Percentiles rank a stretch among this genome's conserved stretches.
Evolutionary conservation across 2,329 filamentous ascomycete species (phyloP).

Genomic region (Chaetomiaceae sp.): DNA sequence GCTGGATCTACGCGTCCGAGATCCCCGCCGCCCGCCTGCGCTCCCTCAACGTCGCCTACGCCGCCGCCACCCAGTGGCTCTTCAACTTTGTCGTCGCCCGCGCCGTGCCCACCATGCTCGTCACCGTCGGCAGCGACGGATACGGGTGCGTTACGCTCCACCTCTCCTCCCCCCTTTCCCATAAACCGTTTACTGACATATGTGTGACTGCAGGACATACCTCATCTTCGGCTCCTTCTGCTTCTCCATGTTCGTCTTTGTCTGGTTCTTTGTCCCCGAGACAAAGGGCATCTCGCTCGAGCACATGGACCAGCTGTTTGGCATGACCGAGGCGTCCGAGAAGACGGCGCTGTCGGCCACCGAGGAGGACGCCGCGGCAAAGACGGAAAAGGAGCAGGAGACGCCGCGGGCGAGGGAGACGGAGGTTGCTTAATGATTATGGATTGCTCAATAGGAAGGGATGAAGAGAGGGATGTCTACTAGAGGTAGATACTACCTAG

Average conservation of each 20-base stretch:
- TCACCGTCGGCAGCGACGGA: constrained; percentile 36
- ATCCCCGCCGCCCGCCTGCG: constrained; percentile 61
- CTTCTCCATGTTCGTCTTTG: constrained; percentile 58
- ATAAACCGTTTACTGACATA: too few species aligned
- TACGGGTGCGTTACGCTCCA: constrained; percentile 35
- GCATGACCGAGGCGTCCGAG: constrained; percentile 23
- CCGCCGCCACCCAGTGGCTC: constrained; percentile 63
- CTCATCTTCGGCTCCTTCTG: constrained; percentile 62
- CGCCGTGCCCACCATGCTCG: constrained; percentile 60
- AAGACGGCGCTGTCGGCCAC: constrained; percentile 15
- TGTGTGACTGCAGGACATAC: constrained; percentile 47
- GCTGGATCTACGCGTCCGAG: constrained; percentile 52
- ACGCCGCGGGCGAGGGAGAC: constrained; percentile 6
- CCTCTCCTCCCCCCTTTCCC: not conserved
- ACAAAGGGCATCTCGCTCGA: constrained; percentile 52
- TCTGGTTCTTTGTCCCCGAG: constrained; percentile 60
- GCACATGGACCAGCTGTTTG: constrained; percentile 29
- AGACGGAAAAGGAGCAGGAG: constrained; percentile 4
- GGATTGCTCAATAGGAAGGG: too few species aligned
- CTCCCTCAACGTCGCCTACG: constrained; percentile 59
- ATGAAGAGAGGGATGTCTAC: too few species aligned
- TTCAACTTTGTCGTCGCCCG: constrained; percentile 67
- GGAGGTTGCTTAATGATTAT: constrained; percentile 10
- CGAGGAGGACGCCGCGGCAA: constrained; percentile 4
- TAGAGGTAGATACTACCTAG: too few species aligned